Evolutionary conservation across 768 basidiomycete species (phyloP).

Genomic region (Trametes cubensis): DNA sequence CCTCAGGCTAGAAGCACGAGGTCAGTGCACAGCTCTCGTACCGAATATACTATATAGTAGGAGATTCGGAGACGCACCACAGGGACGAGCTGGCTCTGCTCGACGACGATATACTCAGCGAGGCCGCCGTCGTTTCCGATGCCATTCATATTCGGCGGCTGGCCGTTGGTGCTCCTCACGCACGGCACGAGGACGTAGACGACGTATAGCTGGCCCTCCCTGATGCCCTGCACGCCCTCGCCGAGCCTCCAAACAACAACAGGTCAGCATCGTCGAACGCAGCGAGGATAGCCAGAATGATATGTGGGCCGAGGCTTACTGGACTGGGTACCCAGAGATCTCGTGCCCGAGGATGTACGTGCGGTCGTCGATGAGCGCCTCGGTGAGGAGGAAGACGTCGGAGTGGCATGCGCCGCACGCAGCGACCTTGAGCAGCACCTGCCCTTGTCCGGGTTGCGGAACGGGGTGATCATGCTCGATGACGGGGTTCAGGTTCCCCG

Average conservation of each 20-base stretch:
- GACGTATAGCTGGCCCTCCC: slow-evolving; percentile 2
- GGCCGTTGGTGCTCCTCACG: neutral
- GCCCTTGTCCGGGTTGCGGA: slow-evolving; percentile 39
- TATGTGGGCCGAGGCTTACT: neutral
- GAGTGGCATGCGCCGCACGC: slow-evolving; percentile 16
- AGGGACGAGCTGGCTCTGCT: slow-evolving; percentile 5
- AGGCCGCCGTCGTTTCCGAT: slow-evolving; percentile 11
- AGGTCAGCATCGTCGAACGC: no score
- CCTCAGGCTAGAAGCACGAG: neutral
- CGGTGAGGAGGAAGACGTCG: slow-evolving; percentile 7
- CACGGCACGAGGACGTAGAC: slow-evolving; percentile 4
- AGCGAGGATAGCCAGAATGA: neutral
- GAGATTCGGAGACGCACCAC: neutral
- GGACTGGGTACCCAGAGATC: neutral
- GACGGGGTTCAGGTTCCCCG: slow-evolving; percentile 10
- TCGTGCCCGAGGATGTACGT: slow-evolving; percentile 12
- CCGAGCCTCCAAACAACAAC: neutral
- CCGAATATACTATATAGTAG: neutral
- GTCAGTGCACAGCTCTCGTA: neutral
- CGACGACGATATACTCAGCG: slow-evolving; percentile 15
- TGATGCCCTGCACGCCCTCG: neutral
- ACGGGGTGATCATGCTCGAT: slow-evolving; percentile 14
- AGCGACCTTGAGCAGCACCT: slow-evolving; percentile 45
- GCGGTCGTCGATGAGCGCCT: slow-evolving; percentile 10
- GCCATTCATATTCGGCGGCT: slow-evolving; percentile 8